Percentiles rank a stretch among this genome's conserved stretches.
Evolutionary conservation across 2,329 filamentous ascomycete species (phyloP).

Genomic region (Aspergillus fructus): DNA sequence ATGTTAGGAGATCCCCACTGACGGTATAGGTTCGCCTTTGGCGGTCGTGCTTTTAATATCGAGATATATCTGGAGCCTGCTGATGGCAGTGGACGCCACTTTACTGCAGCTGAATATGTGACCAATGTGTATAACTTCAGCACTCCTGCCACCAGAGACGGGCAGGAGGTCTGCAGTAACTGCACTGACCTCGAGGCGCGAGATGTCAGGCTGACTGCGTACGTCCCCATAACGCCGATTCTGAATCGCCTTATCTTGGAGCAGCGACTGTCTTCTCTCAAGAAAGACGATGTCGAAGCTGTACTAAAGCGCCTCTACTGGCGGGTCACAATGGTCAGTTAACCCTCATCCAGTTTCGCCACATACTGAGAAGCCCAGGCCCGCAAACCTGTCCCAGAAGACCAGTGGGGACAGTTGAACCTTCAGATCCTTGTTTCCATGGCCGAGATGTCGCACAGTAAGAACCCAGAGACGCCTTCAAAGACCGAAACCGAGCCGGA

Average conservation of each 20-base stretch:
- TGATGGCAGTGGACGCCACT: neutral
- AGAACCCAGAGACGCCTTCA: neutral
- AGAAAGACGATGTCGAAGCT: neutral
- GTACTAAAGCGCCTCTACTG: neutral
- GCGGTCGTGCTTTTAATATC: conserved; percentile 2
- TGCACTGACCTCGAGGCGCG: neutral
- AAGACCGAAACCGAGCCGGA: neutral
- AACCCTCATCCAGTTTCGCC: neutral
- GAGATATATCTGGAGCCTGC: neutral
- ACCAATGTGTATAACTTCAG: conserved; percentile 6
- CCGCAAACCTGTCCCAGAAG: neutral
- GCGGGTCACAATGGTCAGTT: neutral
- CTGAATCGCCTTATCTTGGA: neutral
- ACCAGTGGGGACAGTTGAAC: neutral
- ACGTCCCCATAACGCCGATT: conserved; percentile 2
- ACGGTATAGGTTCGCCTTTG: conserved; percentile 1
- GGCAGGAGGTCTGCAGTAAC: neutral
- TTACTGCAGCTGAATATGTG: neutral
- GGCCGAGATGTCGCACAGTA: neutral
- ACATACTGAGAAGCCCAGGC: neutral
- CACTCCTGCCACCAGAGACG: neutral
- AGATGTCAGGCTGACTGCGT: neutral
- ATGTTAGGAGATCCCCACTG: neutral
- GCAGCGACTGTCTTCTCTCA: neutral
- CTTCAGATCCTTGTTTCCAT: neutral